Evolutionary conservation across 208 protist genomes (phyloP).

Genomic region (Leishmania major): DNA sequence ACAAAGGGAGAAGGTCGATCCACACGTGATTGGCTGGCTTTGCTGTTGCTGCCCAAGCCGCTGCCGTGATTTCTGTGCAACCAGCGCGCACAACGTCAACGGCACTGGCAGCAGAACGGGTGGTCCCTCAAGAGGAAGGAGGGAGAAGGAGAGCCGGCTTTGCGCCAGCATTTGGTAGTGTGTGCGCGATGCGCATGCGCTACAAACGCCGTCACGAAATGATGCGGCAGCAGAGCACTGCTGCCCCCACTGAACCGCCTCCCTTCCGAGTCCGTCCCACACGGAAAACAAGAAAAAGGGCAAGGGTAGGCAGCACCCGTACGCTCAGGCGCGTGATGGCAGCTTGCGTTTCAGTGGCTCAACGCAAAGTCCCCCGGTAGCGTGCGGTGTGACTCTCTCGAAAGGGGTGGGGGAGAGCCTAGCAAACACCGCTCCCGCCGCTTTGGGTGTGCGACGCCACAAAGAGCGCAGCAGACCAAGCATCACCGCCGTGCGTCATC

Average conservation of each 20-base stretch:
- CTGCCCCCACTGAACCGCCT: neutral
- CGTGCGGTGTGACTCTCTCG: neutral
- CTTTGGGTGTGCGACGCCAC: neutral
- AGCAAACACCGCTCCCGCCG: neutral
- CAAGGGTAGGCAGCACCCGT: neutral
- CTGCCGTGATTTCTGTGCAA: neutral
- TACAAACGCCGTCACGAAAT: neutral
- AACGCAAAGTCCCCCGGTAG: neutral
- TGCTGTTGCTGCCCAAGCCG: neutral
- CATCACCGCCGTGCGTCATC: constrained; percentile 28
- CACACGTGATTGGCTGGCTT: neutral
- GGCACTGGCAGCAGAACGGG: neutral
- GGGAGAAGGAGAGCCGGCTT: neutral
- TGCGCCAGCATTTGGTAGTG: neutral
- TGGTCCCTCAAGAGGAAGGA: neutral
- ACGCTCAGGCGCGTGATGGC: neutral
- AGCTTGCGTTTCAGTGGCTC: neutral
- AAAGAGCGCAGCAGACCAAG: constrained; percentile 24
- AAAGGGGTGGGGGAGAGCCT: neutral
- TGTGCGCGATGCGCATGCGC: neutral
- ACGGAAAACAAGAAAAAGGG: too few relatives aligned
- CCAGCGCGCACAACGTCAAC: neutral
- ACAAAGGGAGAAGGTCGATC: neutral
- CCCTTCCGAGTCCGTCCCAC: neutral
- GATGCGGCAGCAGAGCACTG: neutral